Percentiles rank a stretch among this genome's conserved stretches.
Conservation (phyloP, 306 rosid species). For the Rosa multiflora region DNA sequence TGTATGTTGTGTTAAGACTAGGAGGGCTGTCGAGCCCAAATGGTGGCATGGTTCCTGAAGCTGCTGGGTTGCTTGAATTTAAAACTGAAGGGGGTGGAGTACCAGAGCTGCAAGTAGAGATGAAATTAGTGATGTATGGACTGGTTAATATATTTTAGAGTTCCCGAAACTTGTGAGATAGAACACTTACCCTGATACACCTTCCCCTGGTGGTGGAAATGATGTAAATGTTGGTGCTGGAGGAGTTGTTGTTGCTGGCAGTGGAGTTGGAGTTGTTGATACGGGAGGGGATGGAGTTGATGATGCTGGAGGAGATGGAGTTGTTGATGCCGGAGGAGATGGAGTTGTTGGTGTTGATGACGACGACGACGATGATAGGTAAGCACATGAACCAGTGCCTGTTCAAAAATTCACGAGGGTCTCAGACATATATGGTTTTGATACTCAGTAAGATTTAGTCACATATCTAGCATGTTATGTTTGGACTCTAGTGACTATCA, state of each 20-base stretch:
- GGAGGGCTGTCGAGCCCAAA: slow-evolving; percentile 55
- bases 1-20: slow-evolving; percentile 1
- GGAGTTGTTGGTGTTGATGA: slow-evolving; percentile 31
- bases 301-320: slow-evolving; percentile 7
- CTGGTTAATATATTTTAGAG: not conserved
- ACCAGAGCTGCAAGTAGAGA: slow-evolving; percentile 47
- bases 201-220: slow-evolving; percentile 49
- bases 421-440: not conserved
- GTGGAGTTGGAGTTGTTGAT: not conserved
- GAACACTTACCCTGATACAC: slow-evolving; percentile 42
- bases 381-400: slow-evolving; percentile 75
- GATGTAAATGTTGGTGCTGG: slow-evolving; percentile 16
- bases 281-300: slow-evolving; percentile 17
- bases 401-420: slow-evolving; percentile 18
- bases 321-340: slow-evolving; percentile 18
- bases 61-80: slow-evolving; percentile 62
- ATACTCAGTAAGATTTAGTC: not conserved
- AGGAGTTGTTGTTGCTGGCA: not conserved
- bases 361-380: slow-evolving; percentile 47
- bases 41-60: slow-evolving; percentile 48
- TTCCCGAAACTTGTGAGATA: slow-evolving; percentile 12
- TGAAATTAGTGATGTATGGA: not conserved
- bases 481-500: not conserved
- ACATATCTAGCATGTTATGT: not conserved
- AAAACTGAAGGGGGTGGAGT: slow-evolving; percentile 48